Percentiles rank a stretch among this genome's conserved stretches.
Conservation (phyloP, 1,139 yeast species). For the Williopsis jadinii region DNA sequence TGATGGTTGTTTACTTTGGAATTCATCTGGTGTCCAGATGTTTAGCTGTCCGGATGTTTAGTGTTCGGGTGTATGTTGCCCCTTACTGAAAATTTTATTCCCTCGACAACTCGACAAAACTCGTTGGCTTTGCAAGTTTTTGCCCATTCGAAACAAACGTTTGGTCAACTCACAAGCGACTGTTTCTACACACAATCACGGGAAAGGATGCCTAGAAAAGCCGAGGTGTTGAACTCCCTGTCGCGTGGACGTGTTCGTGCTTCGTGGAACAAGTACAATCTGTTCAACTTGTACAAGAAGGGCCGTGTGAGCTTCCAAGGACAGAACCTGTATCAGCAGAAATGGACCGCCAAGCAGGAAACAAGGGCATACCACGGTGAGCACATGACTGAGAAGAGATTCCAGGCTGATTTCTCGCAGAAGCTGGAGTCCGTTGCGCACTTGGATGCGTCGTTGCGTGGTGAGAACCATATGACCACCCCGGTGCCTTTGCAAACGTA, state of each 20-base stretch:
- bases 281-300: constrained; percentile 79
- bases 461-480: constrained; percentile 46
- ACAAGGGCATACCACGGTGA: constrained; percentile 97
- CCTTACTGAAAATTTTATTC: no score
- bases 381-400: constrained; percentile 77
- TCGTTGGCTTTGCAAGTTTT: no score
- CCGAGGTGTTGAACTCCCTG: constrained; percentile 49
- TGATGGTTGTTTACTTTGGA: no score
- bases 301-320: constrained; percentile 44
- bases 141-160: no score
- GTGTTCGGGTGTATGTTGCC: not conserved
- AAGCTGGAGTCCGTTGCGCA: constrained; percentile 81
- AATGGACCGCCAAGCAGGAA: constrained; percentile 87
- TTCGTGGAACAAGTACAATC: constrained; percentile 86
- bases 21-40: no score
- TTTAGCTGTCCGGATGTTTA: no score
- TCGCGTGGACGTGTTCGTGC: constrained; percentile 76
- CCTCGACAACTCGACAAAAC: no score
- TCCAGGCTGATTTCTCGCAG: constrained; percentile 66
- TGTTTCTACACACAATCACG: not conserved
- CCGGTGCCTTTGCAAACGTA: constrained; percentile 87
- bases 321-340: constrained; percentile 76
- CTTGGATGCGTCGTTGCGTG: constrained; percentile 67
- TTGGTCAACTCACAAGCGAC: no score
- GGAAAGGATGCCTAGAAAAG: constrained; percentile 54